Conservation (phyloP, 352 stramenopile genomes). For the Pythium folliculosum region DNA sequence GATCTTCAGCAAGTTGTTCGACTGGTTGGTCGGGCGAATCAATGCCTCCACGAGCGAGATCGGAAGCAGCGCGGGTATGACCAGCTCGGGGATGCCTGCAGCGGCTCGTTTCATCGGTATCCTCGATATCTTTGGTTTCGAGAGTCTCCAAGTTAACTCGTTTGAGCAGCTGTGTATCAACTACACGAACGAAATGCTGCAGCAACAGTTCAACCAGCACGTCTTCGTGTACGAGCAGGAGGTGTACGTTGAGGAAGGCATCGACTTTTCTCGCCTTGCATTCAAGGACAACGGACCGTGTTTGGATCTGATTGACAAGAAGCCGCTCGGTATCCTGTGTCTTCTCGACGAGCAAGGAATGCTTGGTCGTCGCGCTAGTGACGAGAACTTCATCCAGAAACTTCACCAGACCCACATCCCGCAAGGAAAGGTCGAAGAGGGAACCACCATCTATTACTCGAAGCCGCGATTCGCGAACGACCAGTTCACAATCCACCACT, state of each 20-base stretch:
- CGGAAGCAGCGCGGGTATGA: conserved; percentile 16
- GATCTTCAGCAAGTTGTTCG: conserved; percentile 96
- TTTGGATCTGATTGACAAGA: conserved; percentile 93
- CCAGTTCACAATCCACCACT: conserved; percentile 97
- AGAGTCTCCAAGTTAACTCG: conserved; percentile 92
- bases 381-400: conserved; percentile 93
- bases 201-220: conserved; percentile 95
- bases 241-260: conserved; percentile 97
- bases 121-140: conserved; percentile 98
- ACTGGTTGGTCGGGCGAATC: conserved; percentile 95
- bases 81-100: conserved; percentile 23
- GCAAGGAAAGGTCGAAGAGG: conserved; percentile 77
- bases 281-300: conserved; percentile 95
- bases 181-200: conserved; percentile 96
- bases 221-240: conserved; percentile 98
- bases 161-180: conserved; percentile 98
- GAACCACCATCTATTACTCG: conserved; percentile 80
- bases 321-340: conserved; percentile 89
- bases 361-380: conserved; percentile 87
- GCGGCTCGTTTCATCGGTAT: conserved; percentile 92
- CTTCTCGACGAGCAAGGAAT: conserved; percentile 97
- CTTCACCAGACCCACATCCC: conserved; percentile 87
- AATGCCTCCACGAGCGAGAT: conserved; percentile 90
- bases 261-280: conserved; percentile 89
- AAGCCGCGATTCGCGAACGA: conserved; percentile 88